Evolutionary conservation across 179 eudicot genomes (phyloP), one percentile per base, ranked within the genome.

Genomic region (Amaranthus tricolor): DNA sequence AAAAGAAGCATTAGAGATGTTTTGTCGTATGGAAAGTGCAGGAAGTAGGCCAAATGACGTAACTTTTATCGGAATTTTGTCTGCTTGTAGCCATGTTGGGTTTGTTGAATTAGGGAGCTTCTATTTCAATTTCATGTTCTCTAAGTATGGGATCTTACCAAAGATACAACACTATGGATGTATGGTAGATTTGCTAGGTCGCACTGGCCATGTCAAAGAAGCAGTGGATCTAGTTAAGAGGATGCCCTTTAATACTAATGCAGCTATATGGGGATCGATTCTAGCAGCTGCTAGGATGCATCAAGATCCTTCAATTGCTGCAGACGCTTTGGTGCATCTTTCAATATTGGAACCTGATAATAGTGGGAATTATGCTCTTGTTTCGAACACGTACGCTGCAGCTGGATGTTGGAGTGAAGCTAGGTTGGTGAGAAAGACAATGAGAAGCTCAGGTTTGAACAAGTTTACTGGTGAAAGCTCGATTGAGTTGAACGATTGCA

Each of bases 221-320:
- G 91, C 87, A 17, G 82, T 83, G 62, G 82, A 81, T 52, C 73
- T 88, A 47, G 70, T 80, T 0, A 64, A 7, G 55, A 70, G 14
- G 60, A 86, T 86, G 86, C 88, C 91, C 21, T 86, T 82, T 51
- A 64, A 83, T 55, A 79, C 86, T 21, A 88, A 84, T 19, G 85
- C 79, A 58, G 88, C 88, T 40, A 82, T 85, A 50, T 88, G 91
- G 91, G 90, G 91, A 61, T 85, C 90, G 43, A 78, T 88, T 69
- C 86, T 88, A 62, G 87, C 88, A 48, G 83, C 84, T 70, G 78
- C 88, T 11, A 83, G 79, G 57, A 74, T 75, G 31, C 76, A 85
- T 55, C 80, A 85, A 6, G 79, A 88, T 67, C 79, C 81, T 40
- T 81, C 71, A 52, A 87, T 85, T 61, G 91, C 87, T 50, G 76